Evolutionary conservation across 495 filamentous ascomycete species (phyloP).

Genomic region (Penicillium parvum): DNA sequence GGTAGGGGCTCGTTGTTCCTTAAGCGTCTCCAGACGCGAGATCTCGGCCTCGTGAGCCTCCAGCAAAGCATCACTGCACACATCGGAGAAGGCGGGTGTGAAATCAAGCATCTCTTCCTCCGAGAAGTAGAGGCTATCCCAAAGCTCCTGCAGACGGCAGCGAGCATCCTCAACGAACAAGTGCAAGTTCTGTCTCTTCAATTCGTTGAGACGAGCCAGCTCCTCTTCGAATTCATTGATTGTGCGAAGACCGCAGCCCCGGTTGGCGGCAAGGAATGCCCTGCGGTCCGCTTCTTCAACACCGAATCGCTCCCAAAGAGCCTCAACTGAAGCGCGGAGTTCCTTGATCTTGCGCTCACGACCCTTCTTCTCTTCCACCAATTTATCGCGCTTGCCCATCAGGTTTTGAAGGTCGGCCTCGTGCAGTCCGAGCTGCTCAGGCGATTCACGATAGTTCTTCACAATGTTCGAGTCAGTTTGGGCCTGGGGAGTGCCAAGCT

Average conservation of each 20-base stretch:
- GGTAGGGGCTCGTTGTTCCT: constrained; percentile 81
- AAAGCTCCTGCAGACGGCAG: constrained; percentile 84
- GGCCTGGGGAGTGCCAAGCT: constrained; percentile 85
- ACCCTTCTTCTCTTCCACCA: constrained; percentile 87
- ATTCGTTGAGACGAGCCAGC: constrained; percentile 74
- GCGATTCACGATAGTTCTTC: constrained; percentile 79
- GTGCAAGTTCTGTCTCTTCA: constrained; percentile 92
- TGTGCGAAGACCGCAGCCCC: constrained; percentile 76
- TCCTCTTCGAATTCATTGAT: constrained; percentile 97
- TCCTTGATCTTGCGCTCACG: constrained; percentile 81
- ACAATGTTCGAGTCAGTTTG: constrained; percentile 88
- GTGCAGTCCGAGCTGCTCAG: constrained; percentile 89
- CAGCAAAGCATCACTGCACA: constrained; percentile 80
- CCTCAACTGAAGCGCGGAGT: constrained; percentile 66
- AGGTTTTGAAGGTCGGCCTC: constrained; percentile 75
- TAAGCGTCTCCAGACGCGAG: constrained; percentile 69
- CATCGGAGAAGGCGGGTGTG: constrained; percentile 83
- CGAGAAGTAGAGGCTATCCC: constrained; percentile 89
- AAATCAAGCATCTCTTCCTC: constrained; percentile 99
- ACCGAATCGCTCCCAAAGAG: constrained; percentile 82
- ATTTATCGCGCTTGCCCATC: constrained; percentile 67
- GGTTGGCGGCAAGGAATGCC: constrained; percentile 65
- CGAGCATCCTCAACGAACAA: constrained; percentile 93
- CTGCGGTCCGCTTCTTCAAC: constrained; percentile 78
- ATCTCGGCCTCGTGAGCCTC: constrained; percentile 89